These are phyloP conservation scores for Talaromyces nanjingensis DNA, from an alignment of 495 filamentous ascomycete species.

Conservation along the genomic window DNA sequence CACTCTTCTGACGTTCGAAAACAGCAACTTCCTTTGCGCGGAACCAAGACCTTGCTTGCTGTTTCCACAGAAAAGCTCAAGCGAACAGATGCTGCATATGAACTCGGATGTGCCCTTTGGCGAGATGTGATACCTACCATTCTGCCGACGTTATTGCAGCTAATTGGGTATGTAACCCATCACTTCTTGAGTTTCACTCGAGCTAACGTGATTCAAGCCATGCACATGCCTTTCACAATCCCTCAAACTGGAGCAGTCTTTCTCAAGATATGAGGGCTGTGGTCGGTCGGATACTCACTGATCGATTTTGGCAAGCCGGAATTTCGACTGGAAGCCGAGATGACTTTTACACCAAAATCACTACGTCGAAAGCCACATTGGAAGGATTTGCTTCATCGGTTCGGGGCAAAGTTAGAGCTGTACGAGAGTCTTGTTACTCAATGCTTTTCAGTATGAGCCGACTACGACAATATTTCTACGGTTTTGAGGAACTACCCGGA, in stretches of 20 bases:
- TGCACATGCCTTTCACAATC: constrained; percentile 91
- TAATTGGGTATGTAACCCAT: constrained; percentile 55
- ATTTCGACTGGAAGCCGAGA: constrained; percentile 93
- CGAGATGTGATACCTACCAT: constrained; percentile 73
- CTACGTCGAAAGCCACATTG: constrained; percentile 76
- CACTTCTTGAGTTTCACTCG: background rate
- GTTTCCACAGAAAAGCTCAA: constrained; percentile 86
- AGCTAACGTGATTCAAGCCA: constrained; percentile 42
- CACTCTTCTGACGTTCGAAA: constrained; percentile 9
- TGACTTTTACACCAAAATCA: constrained; percentile 89
- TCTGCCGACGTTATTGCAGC: constrained; percentile 77
- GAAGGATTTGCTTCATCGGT: constrained; percentile 94
- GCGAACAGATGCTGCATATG: constrained; percentile 56
- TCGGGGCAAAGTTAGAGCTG: constrained; percentile 76
- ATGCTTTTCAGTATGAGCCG: constrained; percentile 90
- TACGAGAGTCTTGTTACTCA: constrained; percentile 87
- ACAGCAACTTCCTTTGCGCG: constrained; percentile 67
- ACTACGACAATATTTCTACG: constrained; percentile 82
- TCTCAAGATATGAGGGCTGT: constrained; percentile 70
- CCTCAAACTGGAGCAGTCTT: constrained; percentile 73
- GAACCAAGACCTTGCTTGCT: constrained; percentile 82
- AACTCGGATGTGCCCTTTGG: constrained; percentile 72
- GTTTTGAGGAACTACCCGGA: constrained; percentile 72
- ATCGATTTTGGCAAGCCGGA: constrained; percentile 97
- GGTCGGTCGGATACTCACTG: constrained; percentile 77